phyloP scores from a whole-genome alignment of 192 early-diverging fungal genomes.

The Jimgerdemannia lactiflua region DNA sequence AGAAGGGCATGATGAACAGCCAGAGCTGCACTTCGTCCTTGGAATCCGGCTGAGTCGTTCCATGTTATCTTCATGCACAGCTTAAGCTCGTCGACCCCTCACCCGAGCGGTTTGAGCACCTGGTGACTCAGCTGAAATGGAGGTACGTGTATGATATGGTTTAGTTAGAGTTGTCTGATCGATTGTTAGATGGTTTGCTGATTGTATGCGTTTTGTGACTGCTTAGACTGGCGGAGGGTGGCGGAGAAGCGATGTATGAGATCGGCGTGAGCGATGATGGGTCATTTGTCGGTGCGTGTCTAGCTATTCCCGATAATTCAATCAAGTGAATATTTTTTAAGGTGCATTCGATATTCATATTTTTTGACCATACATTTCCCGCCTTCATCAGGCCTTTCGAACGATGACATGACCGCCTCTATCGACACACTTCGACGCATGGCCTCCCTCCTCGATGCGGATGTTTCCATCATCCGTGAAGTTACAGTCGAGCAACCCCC shows the following conservation, averaged over 20 bases:
- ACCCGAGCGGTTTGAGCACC: conserved; percentile 72
- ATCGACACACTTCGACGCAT: conserved; percentile 62
- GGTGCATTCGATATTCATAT: conserved; percentile 28
- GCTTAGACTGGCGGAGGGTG: conserved; percentile 71
- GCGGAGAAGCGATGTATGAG: conserved; percentile 86
- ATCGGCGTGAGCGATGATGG: conserved; percentile 89
- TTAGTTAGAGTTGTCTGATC: background rate
- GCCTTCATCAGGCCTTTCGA: conserved; percentile 39
- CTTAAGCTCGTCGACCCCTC: conserved; percentile 68
- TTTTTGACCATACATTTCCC: conserved; percentile 21
- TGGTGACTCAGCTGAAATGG: conserved; percentile 93
- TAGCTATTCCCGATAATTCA: conserved; percentile 42
- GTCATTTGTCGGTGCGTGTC: conserved; percentile 55
- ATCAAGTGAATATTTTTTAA: conserved; percentile 27
- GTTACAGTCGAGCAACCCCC: conserved; percentile 26
- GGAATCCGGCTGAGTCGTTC: background rate
- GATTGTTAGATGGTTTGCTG: background rate
- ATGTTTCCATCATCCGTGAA: conserved; percentile 61
- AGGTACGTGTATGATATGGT: conserved; percentile 35
- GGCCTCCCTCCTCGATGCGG: conserved; percentile 59
- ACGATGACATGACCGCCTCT: conserved; percentile 55
- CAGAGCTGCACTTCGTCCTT: too few relatives aligned
- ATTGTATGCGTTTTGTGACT: background rate
- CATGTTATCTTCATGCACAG: conserved; percentile 30
- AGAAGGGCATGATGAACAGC: too few relatives aligned